phyloP scores from a whole-genome alignment of 352 stramenopile genomes.

The Peronospora farinosa region DNA sequence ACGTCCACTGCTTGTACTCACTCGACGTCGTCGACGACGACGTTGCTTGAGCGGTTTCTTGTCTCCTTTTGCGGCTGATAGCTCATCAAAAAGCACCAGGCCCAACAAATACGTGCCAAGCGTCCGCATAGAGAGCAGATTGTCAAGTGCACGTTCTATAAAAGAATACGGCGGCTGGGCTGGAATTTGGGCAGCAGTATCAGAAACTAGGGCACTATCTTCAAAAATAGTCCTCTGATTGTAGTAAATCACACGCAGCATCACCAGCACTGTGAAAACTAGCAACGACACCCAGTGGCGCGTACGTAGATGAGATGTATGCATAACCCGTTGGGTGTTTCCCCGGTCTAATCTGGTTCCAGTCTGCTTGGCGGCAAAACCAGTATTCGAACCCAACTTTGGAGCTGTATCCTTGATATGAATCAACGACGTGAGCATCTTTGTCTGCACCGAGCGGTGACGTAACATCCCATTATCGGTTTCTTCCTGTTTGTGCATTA shows the following conservation, averaged over 20 bases:
- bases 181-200: conserved; percentile 4
- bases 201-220: conserved; percentile 9
- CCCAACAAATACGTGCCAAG: conserved; percentile 43
- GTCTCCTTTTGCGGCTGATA: conserved; percentile 17
- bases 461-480: conserved; percentile 11
- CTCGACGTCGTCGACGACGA: conserved; percentile 16
- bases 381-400: background rate
- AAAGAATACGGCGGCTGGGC: conserved; percentile 19
- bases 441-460: conserved; percentile 22
- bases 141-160: conserved; percentile 35
- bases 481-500: conserved; percentile 7
- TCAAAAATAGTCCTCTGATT: conserved; percentile 23
- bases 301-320: conserved; percentile 40
- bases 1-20: conserved; percentile 8
- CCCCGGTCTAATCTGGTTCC: background rate
- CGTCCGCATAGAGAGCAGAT: conserved; percentile 45
- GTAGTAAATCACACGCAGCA: conserved; percentile 36
- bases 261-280: conserved; percentile 27
- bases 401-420: conserved; percentile 9
- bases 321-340: conserved; percentile 2
- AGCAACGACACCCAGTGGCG: conserved; percentile 49
- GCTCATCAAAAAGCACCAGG: conserved; percentile 52
- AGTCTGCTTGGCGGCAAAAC: conserved; percentile 2
- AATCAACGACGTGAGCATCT: conserved; percentile 18
- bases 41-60: conserved; percentile 11